Percentiles rank a stretch among this genome's conserved stretches.
Evolutionary conservation across 75 land plant species (phyloP).

Genomic region (Chamaecyparis obtusa): DNA sequence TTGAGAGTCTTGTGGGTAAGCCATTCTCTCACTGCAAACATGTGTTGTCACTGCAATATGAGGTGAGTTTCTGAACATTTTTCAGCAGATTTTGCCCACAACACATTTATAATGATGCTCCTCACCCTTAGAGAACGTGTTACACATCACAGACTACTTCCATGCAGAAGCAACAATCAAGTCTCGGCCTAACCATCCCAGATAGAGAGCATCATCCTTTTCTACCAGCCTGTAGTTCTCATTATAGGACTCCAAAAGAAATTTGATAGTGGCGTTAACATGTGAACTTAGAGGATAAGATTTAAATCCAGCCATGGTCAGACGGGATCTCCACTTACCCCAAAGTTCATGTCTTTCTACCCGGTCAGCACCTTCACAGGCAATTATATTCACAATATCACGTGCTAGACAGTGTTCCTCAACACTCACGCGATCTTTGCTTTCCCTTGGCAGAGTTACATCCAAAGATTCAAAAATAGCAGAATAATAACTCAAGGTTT

Average conservation of each 20-base stretch:
- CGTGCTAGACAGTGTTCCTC: slow-evolving; percentile 69
- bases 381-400: slow-evolving; percentile 63
- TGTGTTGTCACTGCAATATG: not conserved
- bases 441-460: slow-evolving; percentile 54
- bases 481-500: slow-evolving; percentile 48
- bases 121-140: not conserved
- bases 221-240: slow-evolving; percentile 49
- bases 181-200: slow-evolving; percentile 50
- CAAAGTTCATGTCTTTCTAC: slow-evolving; percentile 63
- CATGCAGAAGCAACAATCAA: slow-evolving; percentile 56
- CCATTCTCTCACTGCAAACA: not conserved
- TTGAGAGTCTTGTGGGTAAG: not conserved
- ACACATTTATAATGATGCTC: not conserved
- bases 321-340: slow-evolving; percentile 59
- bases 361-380: slow-evolving; percentile 64
- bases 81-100: not conserved
- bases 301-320: slow-evolving; percentile 64
- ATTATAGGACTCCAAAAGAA: slow-evolving; percentile 38
- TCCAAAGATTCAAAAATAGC: slow-evolving; percentile 68
- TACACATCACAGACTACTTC: slow-evolving; percentile 19
- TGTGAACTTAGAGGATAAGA: slow-evolving; percentile 48
- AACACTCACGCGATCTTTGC: slow-evolving; percentile 52
- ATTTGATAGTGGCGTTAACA: slow-evolving; percentile 51
- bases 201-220: slow-evolving; percentile 55
- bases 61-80: not conserved